Base-by-base conservation (phyloP, 2,329 filamentous ascomycete species). In the Colletotrichum navitas region DNA sequence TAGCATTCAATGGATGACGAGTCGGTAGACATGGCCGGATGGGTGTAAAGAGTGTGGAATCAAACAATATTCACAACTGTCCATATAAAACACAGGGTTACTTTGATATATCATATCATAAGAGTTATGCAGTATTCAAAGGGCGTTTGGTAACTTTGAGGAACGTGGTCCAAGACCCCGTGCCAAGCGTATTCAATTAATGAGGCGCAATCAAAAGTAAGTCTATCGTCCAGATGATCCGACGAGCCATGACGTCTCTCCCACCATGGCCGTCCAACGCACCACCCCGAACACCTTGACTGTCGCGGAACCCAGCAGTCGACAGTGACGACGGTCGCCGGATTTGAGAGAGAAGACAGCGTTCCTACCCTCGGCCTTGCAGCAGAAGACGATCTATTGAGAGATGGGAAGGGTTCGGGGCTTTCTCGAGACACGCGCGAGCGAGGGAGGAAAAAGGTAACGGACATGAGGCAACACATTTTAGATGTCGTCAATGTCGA, bases 401-500 rank as follows among this genome's bases (percentile, higher is more conserved):
- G 59, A 45, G 39, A 63, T 55, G 73, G 68, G 68, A 63, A 73
- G 67, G 71, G 67, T 66, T 68, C 65, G 59, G 70, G 73, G 63
- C 39, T 59, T 64, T 52, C n/a, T 45, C 34, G 63, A 59, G 21
- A 36, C 34, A 43, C 61, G 45, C 49, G 65, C 29, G 34, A 49
- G 54, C 45, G 6, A 61, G 29, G 18, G 41, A 59, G 29, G 24
- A 16, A 41, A 39, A 67, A 34, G 39, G 43, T 60, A 64, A 63
- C 51, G 21, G 41, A 63, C 60, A 56, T 56, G 61, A 67, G 54
- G 47, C 34, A 21, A 41, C 34, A 63, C 45, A 56, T 62, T 80
- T 89, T 91, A 98, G 83, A 98, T 97, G 83, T 98, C 94, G 86
- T 98, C 95, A 81, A 97, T 94, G 82, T 97, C 94, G 79, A 98